These are phyloP conservation scores for Wallemia mellicola DNA, from an alignment of 1,284 basidiomycete genomes.

Conservation along the genomic window DNA sequence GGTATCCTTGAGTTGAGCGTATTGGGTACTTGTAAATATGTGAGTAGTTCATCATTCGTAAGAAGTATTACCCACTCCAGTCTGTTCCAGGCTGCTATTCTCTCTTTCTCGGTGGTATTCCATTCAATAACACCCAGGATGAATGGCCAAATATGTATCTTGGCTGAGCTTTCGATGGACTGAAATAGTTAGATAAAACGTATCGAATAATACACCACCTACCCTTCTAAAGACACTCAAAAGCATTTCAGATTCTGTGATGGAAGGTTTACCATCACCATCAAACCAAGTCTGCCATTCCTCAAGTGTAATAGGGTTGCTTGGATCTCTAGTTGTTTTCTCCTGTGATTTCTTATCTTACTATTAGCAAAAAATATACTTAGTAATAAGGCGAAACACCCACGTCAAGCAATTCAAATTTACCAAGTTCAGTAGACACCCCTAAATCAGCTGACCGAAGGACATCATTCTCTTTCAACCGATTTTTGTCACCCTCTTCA, in stretches of 20 bases:
- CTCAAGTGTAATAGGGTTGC: conserved; percentile 31
- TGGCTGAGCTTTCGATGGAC: neutral
- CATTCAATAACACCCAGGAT: conserved; percentile 57
- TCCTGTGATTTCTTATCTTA: neutral
- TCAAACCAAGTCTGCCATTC: conserved; percentile 43
- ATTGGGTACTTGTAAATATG: neutral
- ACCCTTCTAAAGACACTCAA: conserved; percentile 38
- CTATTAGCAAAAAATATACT: too few relatives aligned
- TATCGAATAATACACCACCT: conserved; percentile 2
- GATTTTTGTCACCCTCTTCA: conserved; percentile 12
- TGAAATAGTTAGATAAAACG: neutral
- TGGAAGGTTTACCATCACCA: conserved; percentile 31
- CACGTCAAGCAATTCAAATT: neutral
- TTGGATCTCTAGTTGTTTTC: conserved; percentile 19
- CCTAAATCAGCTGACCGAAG: neutral
- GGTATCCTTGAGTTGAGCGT: neutral
- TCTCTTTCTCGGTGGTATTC: conserved; percentile 19
- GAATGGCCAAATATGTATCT: conserved; percentile 53
- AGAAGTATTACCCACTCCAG: conserved; percentile 5
- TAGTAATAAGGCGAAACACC: neutral
- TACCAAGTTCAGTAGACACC: neutral
- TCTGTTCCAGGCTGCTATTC: conserved; percentile 4
- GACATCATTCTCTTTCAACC: conserved; percentile 5
- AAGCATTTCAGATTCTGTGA: conserved; percentile 35
- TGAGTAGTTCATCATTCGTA: conserved; percentile 8